These are phyloP conservation scores for Saccharomycopsis hybrid DNA, from an alignment of 1,139 yeast genomes.

Conservation along the genomic window DNA sequence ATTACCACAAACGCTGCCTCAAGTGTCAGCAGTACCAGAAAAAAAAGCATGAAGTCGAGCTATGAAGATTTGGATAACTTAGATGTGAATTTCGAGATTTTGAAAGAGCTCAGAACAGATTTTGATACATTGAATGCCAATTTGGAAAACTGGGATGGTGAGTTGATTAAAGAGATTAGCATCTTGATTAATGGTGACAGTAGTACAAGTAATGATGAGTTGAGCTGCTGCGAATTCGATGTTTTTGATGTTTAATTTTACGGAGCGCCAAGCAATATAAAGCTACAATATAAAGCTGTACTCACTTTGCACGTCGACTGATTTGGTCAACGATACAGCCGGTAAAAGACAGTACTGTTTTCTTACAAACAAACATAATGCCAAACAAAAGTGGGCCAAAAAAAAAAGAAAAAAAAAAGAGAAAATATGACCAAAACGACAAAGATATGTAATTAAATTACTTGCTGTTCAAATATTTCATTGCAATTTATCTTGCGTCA, in stretches of 20 bases:
- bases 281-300: no score
- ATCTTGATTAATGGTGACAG: slow-evolving; percentile 6
- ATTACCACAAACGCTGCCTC: background rate
- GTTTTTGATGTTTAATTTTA: slow-evolving; percentile 3
- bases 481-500: no score
- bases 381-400: no score
- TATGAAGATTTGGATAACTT: slow-evolving; percentile 13
- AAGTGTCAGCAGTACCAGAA: background rate
- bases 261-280: no score
- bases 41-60: background rate
- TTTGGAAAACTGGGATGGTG: slow-evolving; percentile 17
- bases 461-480: no score
- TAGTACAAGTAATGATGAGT: background rate
- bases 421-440: no score
- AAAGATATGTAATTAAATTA: no score
- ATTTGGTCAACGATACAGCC: no score
- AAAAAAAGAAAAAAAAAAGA: no score
- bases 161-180: slow-evolving; percentile 15
- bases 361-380: no score
- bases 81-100: slow-evolving; percentile 10
- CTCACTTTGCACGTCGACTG: no score
- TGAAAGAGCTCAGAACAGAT: slow-evolving; percentile 8
- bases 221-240: slow-evolving; percentile 17
- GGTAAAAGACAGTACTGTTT: no score
- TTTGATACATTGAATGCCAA: background rate